Percentiles rank a stretch among this genome's conserved stretches.
These are phyloP conservation scores for Botryotinia narcissicola DNA, from an alignment of 2,329 filamentous ascomycete genomes.

Conservation along the genomic window DNA sequence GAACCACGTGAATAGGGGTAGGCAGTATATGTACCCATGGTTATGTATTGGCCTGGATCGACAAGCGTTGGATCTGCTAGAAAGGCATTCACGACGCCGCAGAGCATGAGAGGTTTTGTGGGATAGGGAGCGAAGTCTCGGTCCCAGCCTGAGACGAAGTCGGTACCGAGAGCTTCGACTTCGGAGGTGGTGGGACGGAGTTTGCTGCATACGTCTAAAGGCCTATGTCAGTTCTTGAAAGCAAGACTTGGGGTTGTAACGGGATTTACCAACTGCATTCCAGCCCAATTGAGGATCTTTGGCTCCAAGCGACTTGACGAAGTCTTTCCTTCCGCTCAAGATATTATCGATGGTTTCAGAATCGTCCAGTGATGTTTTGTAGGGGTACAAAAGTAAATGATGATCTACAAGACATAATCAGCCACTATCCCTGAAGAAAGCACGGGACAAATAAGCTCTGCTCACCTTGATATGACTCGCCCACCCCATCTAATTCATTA, in stretches of 20 bases:
- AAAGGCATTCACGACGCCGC: slow-evolving; percentile 49
- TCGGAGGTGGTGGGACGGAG: slow-evolving; percentile 56
- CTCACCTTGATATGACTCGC: slow-evolving; percentile 49
- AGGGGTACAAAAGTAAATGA: slow-evolving; percentile 53
- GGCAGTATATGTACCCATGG: slow-evolving; percentile 51
- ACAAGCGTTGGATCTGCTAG: slow-evolving; percentile 44
- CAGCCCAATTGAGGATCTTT: slow-evolving; percentile 54
- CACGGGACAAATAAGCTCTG: not conserved
- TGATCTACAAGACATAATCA: slow-evolving; percentile 41
- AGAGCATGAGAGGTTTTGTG: slow-evolving; percentile 46
- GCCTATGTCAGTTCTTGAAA: not conserved
- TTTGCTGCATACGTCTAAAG: slow-evolving; percentile 52
- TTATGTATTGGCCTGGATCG: slow-evolving; percentile 50
- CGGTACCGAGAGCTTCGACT: slow-evolving; percentile 49
- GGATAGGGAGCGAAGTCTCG: slow-evolving; percentile 47
- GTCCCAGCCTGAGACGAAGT: slow-evolving; percentile 54
- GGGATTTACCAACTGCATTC: slow-evolving; percentile 47
- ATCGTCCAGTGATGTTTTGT: slow-evolving; percentile 46
- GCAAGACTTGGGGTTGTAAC: not conserved
- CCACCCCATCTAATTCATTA: slow-evolving; percentile 51
- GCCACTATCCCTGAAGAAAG: not conserved
- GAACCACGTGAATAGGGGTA: slow-evolving; percentile 62
- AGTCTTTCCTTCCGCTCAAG: slow-evolving; percentile 47
- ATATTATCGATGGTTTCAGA: slow-evolving; percentile 55
- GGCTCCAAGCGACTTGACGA: slow-evolving; percentile 45